Evolutionary conservation across 495 filamentous ascomycete species (phyloP).

Genomic region (Staphylotrichum tortipilum): DNA sequence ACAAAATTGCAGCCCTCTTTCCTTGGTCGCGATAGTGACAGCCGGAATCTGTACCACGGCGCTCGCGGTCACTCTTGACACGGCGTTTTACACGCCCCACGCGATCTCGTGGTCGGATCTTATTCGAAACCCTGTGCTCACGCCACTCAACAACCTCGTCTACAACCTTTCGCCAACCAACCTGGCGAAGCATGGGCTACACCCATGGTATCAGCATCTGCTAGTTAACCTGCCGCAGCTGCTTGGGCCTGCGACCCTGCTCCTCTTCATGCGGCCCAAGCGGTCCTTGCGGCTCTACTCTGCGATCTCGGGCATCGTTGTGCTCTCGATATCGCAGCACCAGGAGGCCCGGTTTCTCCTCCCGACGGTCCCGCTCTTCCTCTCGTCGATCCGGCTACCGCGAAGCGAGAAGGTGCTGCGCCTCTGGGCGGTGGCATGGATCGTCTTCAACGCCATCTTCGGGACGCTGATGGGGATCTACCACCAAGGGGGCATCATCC

Average conservation of each 20-base stretch:
- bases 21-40: constrained; percentile 51
- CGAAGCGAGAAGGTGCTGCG: constrained; percentile 40
- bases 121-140: constrained; percentile 59
- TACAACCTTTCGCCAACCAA: constrained; percentile 76
- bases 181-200: constrained; percentile 80
- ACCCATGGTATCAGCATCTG: constrained; percentile 85
- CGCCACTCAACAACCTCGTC: constrained; percentile 81
- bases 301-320: constrained; percentile 67
- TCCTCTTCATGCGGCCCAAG: constrained; percentile 53
- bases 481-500: constrained; percentile 89
- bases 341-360: constrained; percentile 94
- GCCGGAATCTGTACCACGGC: constrained; percentile 54
- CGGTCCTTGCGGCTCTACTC: constrained; percentile 58
- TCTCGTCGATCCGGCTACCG: constrained; percentile 71
- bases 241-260: constrained; percentile 73
- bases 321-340: constrained; percentile 81
- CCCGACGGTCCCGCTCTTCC: constrained; percentile 77
- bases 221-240: constrained; percentile 79
- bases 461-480: constrained; percentile 84
- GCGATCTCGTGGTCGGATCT: constrained; percentile 49
- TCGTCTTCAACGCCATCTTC: constrained; percentile 70
- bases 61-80: constrained; percentile 72
- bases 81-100: constrained; percentile 62
- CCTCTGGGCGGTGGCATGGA: constrained; percentile 61
- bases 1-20: constrained; percentile 52